These are phyloP conservation scores for Trametes cinnabarina DNA, from an alignment of 768 basidiomycete species.

Conservation along the genomic window DNA sequence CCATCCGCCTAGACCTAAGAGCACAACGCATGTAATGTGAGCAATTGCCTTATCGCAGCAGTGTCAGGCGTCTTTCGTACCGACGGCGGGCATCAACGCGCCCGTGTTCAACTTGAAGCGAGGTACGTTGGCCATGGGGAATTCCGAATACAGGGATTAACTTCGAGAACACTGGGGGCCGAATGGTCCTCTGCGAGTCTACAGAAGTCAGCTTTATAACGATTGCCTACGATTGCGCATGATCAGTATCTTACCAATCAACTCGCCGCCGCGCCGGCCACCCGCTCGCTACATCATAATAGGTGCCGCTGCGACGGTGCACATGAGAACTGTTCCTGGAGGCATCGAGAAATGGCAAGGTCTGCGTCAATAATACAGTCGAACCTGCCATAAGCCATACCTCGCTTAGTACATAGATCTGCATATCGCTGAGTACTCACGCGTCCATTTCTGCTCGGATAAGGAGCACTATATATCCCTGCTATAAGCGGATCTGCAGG, in stretches of 20 bases:
- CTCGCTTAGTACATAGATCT: too few species aligned
- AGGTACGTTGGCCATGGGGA: slow-evolving; percentile 27
- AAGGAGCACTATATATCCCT: too few species aligned
- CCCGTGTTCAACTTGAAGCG: slow-evolving; percentile 43
- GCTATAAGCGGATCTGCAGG: too few species aligned
- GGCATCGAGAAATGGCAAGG: too few species aligned
- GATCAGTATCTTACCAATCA: slow-evolving; percentile 7
- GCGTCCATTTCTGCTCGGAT: too few species aligned
- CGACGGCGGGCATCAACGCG: slow-evolving; percentile 42
- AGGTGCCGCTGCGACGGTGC: neutral
- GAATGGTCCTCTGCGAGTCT: too few species aligned
- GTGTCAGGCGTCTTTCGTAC: too few species aligned
- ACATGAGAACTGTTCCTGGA: neutral
- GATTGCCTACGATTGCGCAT: neutral
- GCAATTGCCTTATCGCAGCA: neutral
- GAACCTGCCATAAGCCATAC: too few species aligned
- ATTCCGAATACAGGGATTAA: neutral
- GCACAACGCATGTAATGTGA: neutral
- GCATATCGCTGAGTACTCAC: too few species aligned
- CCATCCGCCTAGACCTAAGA: slow-evolving; percentile 41
- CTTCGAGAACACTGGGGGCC: neutral
- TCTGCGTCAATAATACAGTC: too few species aligned
- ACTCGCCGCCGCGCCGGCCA: neutral
- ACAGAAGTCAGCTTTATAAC: slow-evolving; percentile 6
- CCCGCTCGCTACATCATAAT: neutral